Evolutionary conservation across 371 early-diverging fungal species (phyloP).

Genomic region (Cokeromyces recurvatus): DNA sequence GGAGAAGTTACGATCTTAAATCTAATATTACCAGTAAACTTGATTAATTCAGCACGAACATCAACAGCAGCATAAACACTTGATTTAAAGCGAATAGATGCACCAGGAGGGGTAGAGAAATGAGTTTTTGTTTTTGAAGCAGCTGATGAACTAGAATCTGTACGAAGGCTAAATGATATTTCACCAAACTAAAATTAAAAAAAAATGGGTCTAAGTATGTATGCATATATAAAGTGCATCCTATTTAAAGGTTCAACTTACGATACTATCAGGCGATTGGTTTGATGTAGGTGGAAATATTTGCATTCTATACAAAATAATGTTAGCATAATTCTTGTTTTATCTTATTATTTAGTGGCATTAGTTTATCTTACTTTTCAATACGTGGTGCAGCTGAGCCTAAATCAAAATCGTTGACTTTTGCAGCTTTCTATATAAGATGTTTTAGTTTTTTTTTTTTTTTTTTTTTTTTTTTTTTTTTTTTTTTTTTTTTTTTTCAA

Average conservation of each 20-base stretch:
- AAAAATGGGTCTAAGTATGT: too few species aligned
- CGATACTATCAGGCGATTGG: too few species aligned
- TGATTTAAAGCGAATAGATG: slow-evolving; percentile 32
- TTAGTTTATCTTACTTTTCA: slow-evolving; percentile 31
- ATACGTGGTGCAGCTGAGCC: slow-evolving; percentile 30
- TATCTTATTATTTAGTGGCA: too few species aligned
- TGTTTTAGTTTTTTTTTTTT: too few species aligned
- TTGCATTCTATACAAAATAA: too few species aligned
- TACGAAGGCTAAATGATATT: slow-evolving; percentile 21
- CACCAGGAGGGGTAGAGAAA: slow-evolving; percentile 22
- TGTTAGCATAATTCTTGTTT: too few species aligned
- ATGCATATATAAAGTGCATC: too few species aligned
- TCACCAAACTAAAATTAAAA: slow-evolving; percentile 31
- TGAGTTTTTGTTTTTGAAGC: background rate
- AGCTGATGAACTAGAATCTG: slow-evolving; percentile 12
- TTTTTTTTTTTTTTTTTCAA: background rate
- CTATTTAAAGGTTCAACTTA: too few species aligned
- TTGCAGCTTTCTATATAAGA: slow-evolving; percentile 20
- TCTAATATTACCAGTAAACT: slow-evolving; percentile 22
- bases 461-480: too few species aligned
- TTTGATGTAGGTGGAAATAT: too few species aligned
- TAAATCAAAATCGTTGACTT: slow-evolving; percentile 28
- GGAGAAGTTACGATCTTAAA: slow-evolving; percentile 30
- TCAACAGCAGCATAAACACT: slow-evolving; percentile 27
- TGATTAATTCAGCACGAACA: slow-evolving; percentile 26